Conservation (phyloP, 345 rosid species). For the Zanthoxylum bungeanum region DNA sequence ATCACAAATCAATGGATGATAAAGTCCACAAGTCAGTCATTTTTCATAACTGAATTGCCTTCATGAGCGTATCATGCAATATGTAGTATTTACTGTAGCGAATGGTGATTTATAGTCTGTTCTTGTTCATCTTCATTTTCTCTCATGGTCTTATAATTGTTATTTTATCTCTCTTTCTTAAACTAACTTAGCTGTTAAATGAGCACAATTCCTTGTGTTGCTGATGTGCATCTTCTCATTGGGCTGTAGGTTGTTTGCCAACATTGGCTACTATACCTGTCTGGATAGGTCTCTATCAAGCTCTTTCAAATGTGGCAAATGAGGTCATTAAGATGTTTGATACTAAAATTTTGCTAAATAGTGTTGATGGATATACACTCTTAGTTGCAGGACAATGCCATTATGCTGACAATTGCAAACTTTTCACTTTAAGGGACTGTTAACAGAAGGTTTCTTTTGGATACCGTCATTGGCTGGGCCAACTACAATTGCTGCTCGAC, state of each 20-base stretch:
- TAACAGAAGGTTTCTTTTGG: constrained; percentile 99
- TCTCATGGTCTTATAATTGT: background rate
- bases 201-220: constrained; percentile 7
- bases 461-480: constrained; percentile 97
- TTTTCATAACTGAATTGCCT: background rate
- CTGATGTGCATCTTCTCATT: constrained; percentile 19
- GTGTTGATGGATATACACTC: too few relatives aligned
- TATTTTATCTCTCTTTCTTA: background rate
- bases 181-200: constrained; percentile 6
- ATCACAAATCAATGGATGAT: too few relatives aligned
- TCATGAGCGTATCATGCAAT: background rate
- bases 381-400: background rate
- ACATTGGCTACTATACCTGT: constrained; percentile 93
- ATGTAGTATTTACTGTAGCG: background rate
- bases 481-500: constrained; percentile 93
- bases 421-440: constrained; percentile 54
- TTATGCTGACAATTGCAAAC: constrained; percentile 17
- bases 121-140: background rate
- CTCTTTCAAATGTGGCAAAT: constrained; percentile 96
- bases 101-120: background rate
- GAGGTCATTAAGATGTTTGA: constrained; percentile 49
- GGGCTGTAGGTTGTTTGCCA: constrained; percentile 78
- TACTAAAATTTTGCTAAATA: background rate
- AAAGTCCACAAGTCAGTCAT: background rate
- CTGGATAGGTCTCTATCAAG: constrained; percentile 98